Percentiles rank a stretch among this genome's conserved stretches.
These are phyloP conservation scores for Phytophthora pinifolia DNA, from an alignment of 352 stramenopile genomes.

Conservation along the genomic window DNA sequence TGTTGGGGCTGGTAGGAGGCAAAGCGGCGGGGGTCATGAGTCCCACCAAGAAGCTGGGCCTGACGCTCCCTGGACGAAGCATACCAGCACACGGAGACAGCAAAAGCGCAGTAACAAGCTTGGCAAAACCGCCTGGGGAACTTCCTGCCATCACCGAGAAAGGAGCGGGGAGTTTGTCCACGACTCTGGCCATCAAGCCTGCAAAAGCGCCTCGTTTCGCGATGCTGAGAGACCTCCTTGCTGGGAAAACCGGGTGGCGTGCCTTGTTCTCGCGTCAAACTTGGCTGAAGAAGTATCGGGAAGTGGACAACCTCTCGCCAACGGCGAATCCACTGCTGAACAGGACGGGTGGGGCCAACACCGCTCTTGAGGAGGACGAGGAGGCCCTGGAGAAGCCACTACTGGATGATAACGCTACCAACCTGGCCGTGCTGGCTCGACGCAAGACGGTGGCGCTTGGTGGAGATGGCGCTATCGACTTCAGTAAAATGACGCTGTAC, in stretches of 20 bases:
- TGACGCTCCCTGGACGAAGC: constrained; percentile 16
- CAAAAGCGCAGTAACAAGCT: constrained; percentile 3
- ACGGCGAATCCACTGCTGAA: constrained; percentile 22
- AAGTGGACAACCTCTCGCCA: constrained; percentile 33
- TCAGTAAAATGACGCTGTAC: constrained; percentile 73
- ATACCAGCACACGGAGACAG: constrained; percentile 7
- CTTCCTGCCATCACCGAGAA: constrained; percentile 12
- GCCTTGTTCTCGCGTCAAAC: constrained; percentile 49
- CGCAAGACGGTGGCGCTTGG: constrained; percentile 16
- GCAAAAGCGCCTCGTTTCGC: constrained; percentile 29
- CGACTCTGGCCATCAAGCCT: constrained; percentile 17
- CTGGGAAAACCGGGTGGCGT: constrained; percentile 25
- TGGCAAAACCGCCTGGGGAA: constrained; percentile 3
- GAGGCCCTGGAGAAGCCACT: constrained; percentile 14
- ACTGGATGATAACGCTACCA: constrained; percentile 20
- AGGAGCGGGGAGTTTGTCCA: neutral
- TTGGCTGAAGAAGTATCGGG: constrained; percentile 61
- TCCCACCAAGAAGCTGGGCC: constrained; percentile 18
- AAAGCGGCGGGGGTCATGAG: constrained; percentile 19
- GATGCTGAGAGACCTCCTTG: constrained; percentile 40
- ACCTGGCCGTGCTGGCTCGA: constrained; percentile 21
- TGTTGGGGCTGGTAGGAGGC: constrained; percentile 20
- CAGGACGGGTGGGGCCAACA: constrained; percentile 18
- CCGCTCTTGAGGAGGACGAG: constrained; percentile 13
- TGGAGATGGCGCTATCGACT: constrained; percentile 45